phyloP scores from a whole-genome alignment of 176 grass and related monocot genomes.

The Carex parvula region DNA sequence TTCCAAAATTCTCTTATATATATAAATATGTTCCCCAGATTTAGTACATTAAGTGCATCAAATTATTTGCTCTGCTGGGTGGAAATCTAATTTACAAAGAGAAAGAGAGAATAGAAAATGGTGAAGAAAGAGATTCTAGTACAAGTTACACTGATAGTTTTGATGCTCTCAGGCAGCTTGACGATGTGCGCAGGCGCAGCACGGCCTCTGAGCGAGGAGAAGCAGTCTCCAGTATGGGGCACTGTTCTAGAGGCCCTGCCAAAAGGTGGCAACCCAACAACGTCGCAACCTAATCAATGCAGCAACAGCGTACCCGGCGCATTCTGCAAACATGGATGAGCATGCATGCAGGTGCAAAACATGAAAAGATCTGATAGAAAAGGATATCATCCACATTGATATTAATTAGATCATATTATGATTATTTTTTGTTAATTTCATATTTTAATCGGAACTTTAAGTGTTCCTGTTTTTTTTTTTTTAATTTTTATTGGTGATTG shows the following conservation, averaged over 20 bases:
- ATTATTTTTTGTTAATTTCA: no score
- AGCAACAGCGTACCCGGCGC: not conserved
- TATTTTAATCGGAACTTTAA: no score
- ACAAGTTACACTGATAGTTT: conserved; percentile 7
- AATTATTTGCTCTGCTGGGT: no score
- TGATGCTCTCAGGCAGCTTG: not conserved
- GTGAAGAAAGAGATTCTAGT: conserved; percentile 18
- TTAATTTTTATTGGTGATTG: no score
- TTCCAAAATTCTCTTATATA: not conserved
- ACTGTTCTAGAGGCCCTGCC: not conserved
- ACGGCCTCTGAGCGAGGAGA: not conserved
- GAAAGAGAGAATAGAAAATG: no score
- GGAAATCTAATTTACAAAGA: no score
- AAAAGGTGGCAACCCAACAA: not conserved
- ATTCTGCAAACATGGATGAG: not conserved
- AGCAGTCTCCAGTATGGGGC: not conserved
- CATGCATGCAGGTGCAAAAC: not conserved
- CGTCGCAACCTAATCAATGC: not conserved
- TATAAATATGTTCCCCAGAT: conserved; percentile 11
- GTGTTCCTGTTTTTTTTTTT: no score
- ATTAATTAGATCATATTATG: not conserved
- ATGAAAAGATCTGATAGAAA: not conserved
- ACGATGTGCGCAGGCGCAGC: not conserved
- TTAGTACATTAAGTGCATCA: not conserved
- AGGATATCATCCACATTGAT: not conserved